Base-by-base conservation (phyloP, 2,329 filamentous ascomycete species). In the Penicillium fuscoglaucum region DNA sequence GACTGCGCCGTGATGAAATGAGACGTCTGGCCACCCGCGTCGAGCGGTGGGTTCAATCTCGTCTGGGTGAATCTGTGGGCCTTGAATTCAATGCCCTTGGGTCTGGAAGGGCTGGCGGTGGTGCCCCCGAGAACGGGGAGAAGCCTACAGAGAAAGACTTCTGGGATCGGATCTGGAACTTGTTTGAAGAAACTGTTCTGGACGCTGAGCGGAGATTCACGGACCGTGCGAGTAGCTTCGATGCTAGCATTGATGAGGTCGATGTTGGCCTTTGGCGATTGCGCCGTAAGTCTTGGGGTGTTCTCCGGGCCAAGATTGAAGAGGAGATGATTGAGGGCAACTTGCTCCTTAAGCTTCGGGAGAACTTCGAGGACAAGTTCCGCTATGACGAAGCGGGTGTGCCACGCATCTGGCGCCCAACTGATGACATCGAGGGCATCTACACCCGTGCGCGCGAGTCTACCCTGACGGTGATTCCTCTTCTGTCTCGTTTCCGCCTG, bases 301-400 rank as follows among this genome's bases (percentile, higher is more conserved):
- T 93, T 15, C 82, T 99, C 61, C 86, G 91, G 46, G 88, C 91
- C 59, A 95, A 91, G 80, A 90, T 99, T 61, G 93, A 98, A 37
- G 95, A 99, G 72, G 95, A 99, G 77, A 91, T 97, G 72, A 96
- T 96, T 87, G 95, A 98, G 78, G 93, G 93, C 69, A 99, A 98
- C 72, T 87, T 99, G 54, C 80, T 98, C 35, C 82, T 98, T 66
- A 99, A 99, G 80, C 85, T 99, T 52, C 87, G 95, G 37, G 95
- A 99, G 76, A 98, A 97, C 79, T 99, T 99, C 66, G 95, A 99
- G 77, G 95, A 99, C 79, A 97, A 96, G 77, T 99, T 99, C 84
- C 89, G 95, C 63, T 99, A 99, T 70, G 95, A 99, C 69, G 93
- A 97, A 59, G 87, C 87, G 7, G 95, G 95, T 28, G 95, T 99